These are phyloP conservation scores for Erodium texanum DNA, from an alignment of 441 rosid species.

Conservation along the genomic window DNA sequence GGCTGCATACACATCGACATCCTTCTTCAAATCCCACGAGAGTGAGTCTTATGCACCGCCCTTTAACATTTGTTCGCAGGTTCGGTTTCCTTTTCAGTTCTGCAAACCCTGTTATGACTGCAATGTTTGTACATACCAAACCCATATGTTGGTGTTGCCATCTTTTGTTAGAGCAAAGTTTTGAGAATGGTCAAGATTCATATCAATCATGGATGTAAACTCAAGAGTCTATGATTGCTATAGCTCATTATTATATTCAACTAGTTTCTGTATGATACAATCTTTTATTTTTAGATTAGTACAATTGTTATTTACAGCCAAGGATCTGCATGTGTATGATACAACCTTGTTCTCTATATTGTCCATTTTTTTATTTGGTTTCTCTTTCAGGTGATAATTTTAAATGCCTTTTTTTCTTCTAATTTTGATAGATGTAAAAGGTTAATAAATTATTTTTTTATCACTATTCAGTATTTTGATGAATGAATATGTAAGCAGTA, in stretches of 20 bases:
- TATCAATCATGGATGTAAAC: background rate
- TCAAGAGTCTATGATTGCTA: background rate
- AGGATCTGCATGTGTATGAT: too few species aligned
- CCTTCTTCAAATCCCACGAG: too few species aligned
- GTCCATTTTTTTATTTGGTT: background rate
- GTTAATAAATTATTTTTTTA: too few species aligned
- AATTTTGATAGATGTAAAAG: too few species aligned
- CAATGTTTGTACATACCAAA: background rate
- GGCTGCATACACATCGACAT: background rate
- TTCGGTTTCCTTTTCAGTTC: too few species aligned
- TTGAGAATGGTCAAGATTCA: background rate
- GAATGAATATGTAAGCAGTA: too few species aligned
- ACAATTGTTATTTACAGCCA: too few species aligned
- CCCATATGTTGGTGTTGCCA: background rate
- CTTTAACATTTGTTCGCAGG: background rate
- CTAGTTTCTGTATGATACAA: background rate
- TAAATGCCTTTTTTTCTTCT: too few species aligned
- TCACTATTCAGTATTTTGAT: too few species aligned
- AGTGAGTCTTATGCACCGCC: background rate
- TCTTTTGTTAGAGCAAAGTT: background rate
- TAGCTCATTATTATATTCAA: background rate
- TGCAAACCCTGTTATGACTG: background rate
- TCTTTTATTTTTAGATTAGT: background rate
- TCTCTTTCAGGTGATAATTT: background rate
- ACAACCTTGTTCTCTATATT: background rate